These are phyloP conservation scores for Platanthera zijinensis DNA, from an alignment of 106 monocot genomes.

Conservation along the genomic window DNA sequence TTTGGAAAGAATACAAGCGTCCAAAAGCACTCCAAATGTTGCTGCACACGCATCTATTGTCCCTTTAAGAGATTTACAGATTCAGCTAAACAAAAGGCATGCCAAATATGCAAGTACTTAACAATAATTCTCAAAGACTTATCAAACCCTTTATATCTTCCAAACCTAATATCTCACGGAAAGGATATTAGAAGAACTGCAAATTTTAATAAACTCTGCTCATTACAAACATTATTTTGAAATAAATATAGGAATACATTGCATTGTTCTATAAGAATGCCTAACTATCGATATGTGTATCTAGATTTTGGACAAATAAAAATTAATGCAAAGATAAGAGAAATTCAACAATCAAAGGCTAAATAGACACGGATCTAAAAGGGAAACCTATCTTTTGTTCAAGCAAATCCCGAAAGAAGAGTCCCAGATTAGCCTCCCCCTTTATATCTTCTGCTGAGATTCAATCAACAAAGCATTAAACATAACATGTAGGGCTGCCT, in stretches of 20 bases:
- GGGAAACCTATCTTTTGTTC: not conserved
- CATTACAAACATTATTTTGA: conserved; percentile 4
- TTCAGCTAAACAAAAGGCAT: not conserved
- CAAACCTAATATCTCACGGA: not conserved
- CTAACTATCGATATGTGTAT: not conserved
- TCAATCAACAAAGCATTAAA: conserved; percentile 66
- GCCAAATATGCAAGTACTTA: not conserved
- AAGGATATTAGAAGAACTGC: not conserved
- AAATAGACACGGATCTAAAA: not conserved
- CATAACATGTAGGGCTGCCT: conserved; percentile 79
- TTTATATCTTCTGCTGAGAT: conserved; percentile 45
- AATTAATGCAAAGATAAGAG: not conserved
- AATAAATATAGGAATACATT: not conserved
- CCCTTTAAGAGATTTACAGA: not conserved
- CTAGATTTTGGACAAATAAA: not conserved
- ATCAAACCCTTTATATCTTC: not conserved
- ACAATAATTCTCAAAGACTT: not conserved
- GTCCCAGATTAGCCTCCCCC: not conserved
- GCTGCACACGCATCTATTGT: not conserved
- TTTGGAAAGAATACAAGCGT: not conserved
- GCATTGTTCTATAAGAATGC: not conserved
- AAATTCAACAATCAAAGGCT: not conserved
- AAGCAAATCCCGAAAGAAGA: not conserved
- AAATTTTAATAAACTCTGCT: not conserved
- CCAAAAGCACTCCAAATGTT: not conserved